Evolutionary conservation across 2,329 filamentous ascomycete species (phyloP).

Genomic region (Xylariaceae sp.): DNA sequence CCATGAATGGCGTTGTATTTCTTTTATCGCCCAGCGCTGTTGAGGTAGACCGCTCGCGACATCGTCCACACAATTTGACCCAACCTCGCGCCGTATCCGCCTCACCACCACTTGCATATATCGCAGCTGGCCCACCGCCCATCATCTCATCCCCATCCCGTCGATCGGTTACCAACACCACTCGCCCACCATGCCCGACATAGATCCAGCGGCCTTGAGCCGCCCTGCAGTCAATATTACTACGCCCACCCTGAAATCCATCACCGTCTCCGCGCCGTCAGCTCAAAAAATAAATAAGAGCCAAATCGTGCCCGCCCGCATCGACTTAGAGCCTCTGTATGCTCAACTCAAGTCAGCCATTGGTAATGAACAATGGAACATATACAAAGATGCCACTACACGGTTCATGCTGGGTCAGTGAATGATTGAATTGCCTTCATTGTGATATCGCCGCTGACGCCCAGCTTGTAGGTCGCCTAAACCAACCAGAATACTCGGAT

Average conservation of each 20-base stretch:
- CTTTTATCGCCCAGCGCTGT: constrained; percentile 23
- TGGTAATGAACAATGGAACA: constrained; percentile 57
- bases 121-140: no score
- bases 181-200: constrained; percentile 55
- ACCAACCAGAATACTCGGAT: constrained; percentile 56
- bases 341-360: constrained; percentile 56
- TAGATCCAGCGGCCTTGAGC: constrained; percentile 66
- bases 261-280: constrained; percentile 48
- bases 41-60: constrained; percentile 21
- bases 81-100: constrained; percentile 13
- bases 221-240: constrained; percentile 54
- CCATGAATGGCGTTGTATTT: constrained; percentile 22
- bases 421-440: constrained; percentile 1
- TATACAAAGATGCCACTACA: constrained; percentile 59
- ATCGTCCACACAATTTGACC: constrained; percentile 8
- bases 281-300: constrained; percentile 53
- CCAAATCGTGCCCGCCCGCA: constrained; percentile 60
- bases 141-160: background rate
- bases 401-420: constrained; percentile 58
- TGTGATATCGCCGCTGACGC: constrained; percentile 22
- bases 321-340: constrained; percentile 64
- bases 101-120: constrained; percentile 18
- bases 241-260: constrained; percentile 57
- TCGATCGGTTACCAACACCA: constrained; percentile 17
- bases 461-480: constrained; percentile 49